phyloP scores from a whole-genome alignment of 1,284 basidiomycete species.

The Ustilago tritici region DNA sequence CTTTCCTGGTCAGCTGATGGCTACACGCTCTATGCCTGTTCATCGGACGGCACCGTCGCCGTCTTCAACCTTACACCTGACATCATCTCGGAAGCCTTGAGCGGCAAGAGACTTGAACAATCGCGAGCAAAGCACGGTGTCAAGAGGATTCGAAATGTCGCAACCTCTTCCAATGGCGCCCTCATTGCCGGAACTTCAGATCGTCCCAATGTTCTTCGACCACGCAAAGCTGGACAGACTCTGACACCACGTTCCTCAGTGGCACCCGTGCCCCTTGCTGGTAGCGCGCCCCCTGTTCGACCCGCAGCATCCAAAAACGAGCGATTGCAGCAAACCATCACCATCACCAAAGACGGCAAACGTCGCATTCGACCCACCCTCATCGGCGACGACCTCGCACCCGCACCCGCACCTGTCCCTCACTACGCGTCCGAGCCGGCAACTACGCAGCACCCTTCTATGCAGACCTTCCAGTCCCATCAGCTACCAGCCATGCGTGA shows the following conservation, averaged over 20 bases:
- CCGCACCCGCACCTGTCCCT: slow-evolving; percentile 4
- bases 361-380: slow-evolving; percentile 77
- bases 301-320: slow-evolving; percentile 31
- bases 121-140: slow-evolving; percentile 57
- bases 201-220: slow-evolving; percentile 63
- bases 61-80: slow-evolving; percentile 83
- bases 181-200: slow-evolving; percentile 20
- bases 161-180: slow-evolving; percentile 2
- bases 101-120: slow-evolving; percentile 73
- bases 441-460: slow-evolving; percentile 8
- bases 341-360: slow-evolving; percentile 73
- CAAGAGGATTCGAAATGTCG: slow-evolving; percentile 29
- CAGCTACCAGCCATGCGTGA: slow-evolving; percentile 45
- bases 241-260: slow-evolving; percentile 31
- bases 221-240: slow-evolving; percentile 57
- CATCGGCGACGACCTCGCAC: slow-evolving; percentile 63
- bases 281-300: slow-evolving; percentile 22
- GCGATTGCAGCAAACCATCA: slow-evolving; percentile 68
- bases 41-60: slow-evolving; percentile 92
- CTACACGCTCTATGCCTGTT: slow-evolving; percentile 89
- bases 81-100: slow-evolving; percentile 86
- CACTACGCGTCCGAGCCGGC: slow-evolving; percentile 24
- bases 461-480: slow-evolving; percentile 18
- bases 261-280: slow-evolving; percentile 31
- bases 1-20: slow-evolving; percentile 93